Evolutionary conservation across 2,329 filamentous ascomycete genomes (phyloP), one percentile per base, ranked within the genome.

Genomic region (Claviceps sorghi): DNA sequence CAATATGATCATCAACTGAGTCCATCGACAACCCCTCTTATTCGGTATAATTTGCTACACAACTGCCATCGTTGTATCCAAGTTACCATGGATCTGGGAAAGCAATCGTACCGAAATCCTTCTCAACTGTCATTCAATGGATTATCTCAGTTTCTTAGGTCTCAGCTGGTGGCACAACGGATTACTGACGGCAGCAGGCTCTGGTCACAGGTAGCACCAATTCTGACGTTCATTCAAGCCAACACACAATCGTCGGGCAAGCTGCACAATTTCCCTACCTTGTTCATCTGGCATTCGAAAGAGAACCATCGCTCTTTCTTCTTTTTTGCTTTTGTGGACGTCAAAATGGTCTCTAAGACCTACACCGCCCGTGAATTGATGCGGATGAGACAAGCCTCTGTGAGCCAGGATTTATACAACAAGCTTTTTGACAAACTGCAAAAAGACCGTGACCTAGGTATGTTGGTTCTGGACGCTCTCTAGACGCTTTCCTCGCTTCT

Each of bases 351-450:
- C 51, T 64, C 66, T 13, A 66, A 64, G 44, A 68, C 59, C 11
- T 78, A 78, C 57, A 68, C 66, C 9, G 61, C 70, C 49, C 60
- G 63, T 38, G 72, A 78, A 60, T 65, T 78, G n/a, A 61, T 76
- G 45, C 59, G 59, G 46, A 57, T 69, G 52, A 62, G 62, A 54
- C 56, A 63, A 34, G 41, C 42, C n/a, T 59, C 62, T 46, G 57
- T 59, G 17, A 52, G 55, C n/a, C 56, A 58, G 51, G 59, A 63
- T 9, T 46, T 68, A 21, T 60, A 60, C 48, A 52, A 63, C 19
- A 58, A 58, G 41, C 56, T 70, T 7, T 60, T 59, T 51, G 55
- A 57, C n/a, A 65, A 62, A 53, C 63, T 76, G 41, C 65, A 66
- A 38, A 61, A 57, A 15, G 68, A 74, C 52, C 54, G 60, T 3